phyloP scores from a whole-genome alignment of 129 eudicot genomes.

The Flaveria sonorensis region DNA sequence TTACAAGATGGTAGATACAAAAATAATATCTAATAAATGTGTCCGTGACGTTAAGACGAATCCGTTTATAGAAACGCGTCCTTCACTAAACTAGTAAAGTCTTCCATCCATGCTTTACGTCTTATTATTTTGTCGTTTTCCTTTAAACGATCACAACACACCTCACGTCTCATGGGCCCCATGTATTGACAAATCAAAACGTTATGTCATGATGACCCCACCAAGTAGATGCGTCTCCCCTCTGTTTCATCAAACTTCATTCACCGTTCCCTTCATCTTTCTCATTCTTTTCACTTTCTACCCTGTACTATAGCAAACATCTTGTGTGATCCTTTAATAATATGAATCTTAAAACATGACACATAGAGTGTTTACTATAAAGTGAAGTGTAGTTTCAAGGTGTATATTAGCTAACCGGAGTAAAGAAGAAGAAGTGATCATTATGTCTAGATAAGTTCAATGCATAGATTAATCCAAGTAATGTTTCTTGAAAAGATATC shows the following conservation, averaged over 20 bases:
- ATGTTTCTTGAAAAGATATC: no score
- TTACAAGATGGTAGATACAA: no score
- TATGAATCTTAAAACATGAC: not conserved
- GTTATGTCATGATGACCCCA: constrained; percentile 12
- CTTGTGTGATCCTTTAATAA: not conserved
- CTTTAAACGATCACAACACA: not conserved
- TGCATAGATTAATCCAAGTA: no score
- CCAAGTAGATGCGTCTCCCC: constrained; percentile 19
- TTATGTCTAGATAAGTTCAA: no score
- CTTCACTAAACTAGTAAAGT: constrained; percentile 12
- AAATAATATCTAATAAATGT: no score
- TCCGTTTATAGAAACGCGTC: not conserved
- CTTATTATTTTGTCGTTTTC: constrained; percentile 34
- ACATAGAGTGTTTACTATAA: no score
- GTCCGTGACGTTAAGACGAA: not conserved
- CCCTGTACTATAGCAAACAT: constrained; percentile 9
- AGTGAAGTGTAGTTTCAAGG: no score
- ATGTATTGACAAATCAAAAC: constrained; percentile 17
- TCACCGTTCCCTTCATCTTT: not conserved
- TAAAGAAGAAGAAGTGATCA: no score
- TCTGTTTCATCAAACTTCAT: constrained; percentile 19
- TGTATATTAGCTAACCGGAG: no score
- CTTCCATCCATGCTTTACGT: constrained; percentile 21
- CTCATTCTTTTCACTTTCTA: not conserved
- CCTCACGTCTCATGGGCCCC: constrained; percentile 31